phyloP scores from a whole-genome alignment of 805 yeast species.

The Suhomyces faveliae region DNA sequence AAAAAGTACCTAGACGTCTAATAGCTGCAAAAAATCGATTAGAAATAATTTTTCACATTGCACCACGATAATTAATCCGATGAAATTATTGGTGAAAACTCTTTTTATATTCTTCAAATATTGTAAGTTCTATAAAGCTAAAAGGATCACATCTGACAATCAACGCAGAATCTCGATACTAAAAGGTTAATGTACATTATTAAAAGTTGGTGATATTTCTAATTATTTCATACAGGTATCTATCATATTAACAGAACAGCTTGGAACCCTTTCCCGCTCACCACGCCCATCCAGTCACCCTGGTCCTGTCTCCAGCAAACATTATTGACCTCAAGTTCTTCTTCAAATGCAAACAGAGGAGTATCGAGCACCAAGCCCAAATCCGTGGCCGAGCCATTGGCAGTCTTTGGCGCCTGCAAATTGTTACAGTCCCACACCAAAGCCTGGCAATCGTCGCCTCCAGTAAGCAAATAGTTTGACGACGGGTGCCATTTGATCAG shows the following conservation, averaged over 20 bases:
- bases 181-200: too few species aligned
- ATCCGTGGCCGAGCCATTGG: slow-evolving; percentile 2
- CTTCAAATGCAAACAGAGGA: slow-evolving; percentile 54
- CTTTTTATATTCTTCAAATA: too few species aligned
- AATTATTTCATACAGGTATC: too few species aligned
- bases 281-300: slow-evolving; percentile 82
- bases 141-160: too few species aligned
- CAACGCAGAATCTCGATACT: too few species aligned
- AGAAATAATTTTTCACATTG: too few species aligned
- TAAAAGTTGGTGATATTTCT: background rate
- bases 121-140: too few species aligned
- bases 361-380: slow-evolving; percentile 22
- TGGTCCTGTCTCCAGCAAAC: slow-evolving; percentile 63
- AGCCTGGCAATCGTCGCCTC: slow-evolving; percentile 75
- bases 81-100: too few species aligned
- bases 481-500: slow-evolving; percentile 83
- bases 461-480: slow-evolving; percentile 56
- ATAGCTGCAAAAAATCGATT: too few species aligned
- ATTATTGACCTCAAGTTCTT: slow-evolving; percentile 70
- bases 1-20: too few species aligned
- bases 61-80: too few species aligned
- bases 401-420: slow-evolving; percentile 9
- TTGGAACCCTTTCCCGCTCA: slow-evolving; percentile 67
- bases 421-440: slow-evolving; percentile 61
- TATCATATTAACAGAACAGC: slow-evolving; percentile 47